Base-by-base conservation (phyloP, 1,284 basidiomycete species). In the Inonotus hispidus region DNA sequence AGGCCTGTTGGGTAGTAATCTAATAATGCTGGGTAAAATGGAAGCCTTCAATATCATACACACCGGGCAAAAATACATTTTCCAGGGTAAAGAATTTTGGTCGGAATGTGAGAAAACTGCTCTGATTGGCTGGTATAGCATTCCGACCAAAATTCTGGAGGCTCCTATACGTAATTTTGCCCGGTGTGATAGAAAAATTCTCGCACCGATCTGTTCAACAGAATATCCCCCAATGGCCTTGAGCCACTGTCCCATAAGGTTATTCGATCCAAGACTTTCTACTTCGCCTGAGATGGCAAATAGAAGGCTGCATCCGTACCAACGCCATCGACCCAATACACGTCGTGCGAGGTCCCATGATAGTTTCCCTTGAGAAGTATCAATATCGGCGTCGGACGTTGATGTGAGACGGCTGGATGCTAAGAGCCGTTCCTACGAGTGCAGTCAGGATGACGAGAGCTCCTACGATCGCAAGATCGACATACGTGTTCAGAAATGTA, bases 211-310 rank as follows among this genome's bases (percentile, higher is more conserved):
- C 69, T 87, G 83, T 64, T 84, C 81, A 2, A 86, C 79, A 13
- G 80, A 79, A 69, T 81, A 87, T 0, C 81, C 82, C 8, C 83
- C 82, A 16, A 82, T 77, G 10, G 82, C 77, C 66, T 84, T 83
- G 57, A 89, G 76, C 84, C 85, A 90, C 67, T 89, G 86, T 8
- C 87, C 85, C 86, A 89, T 89, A 39, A 89, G 71, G 70, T 86
- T 86, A 68, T 89, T 90, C 37, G 84, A 83, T 5, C 87, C 85
- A 47, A 89, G 84, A 62, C 79, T 81, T 68, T 90, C 88, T 0
- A 84, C 82, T 71, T 90, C 86, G 2, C 84, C 85, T 1, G 82
- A 84, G 56, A 87, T 75, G 3, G 81, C 81, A 64, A 86, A 85
- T 68, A 82, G 75, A 52, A 85, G 72, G 68, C 80, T 86, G 66